Conservation (phyloP, 116 monocot species). For the Phalaenopsis hybrid region DNA sequence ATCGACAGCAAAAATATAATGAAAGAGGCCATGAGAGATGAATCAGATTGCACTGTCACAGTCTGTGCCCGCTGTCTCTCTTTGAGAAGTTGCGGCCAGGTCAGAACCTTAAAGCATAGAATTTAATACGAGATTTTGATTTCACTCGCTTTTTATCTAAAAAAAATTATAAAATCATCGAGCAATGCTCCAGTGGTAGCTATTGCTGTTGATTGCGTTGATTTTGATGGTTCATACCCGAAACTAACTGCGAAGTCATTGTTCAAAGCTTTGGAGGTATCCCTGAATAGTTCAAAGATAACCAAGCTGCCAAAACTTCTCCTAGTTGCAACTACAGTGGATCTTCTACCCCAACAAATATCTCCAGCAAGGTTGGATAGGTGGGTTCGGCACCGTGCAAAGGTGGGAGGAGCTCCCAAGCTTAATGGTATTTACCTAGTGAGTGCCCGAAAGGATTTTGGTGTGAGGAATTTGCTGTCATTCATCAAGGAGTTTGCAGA, state of each 20-base stretch:
- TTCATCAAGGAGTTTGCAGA: conserved; percentile 72
- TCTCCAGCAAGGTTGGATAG: conserved; percentile 80
- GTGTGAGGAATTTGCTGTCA: conserved; percentile 77
- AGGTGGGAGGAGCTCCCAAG: too few relatives aligned
- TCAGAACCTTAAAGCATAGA: conserved; percentile 73
- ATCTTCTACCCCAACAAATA: conserved; percentile 80
- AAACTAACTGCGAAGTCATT: conserved; percentile 77
- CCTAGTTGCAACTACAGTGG: conserved; percentile 79
- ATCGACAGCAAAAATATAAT: conserved; percentile 63
- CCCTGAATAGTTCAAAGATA: conserved; percentile 36
- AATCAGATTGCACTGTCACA: conserved; percentile 21
- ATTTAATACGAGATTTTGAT: conserved; percentile 93
- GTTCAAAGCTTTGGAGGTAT: conserved; percentile 68
- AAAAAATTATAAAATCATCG: conserved; percentile 53
- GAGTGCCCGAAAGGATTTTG: too few relatives aligned
- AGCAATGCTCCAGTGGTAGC: conserved; percentile 62
- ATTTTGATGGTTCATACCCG: conserved; percentile 93
- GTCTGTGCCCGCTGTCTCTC: conserved; percentile 94
- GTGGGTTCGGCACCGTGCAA: too few relatives aligned
- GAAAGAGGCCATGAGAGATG: conserved; percentile 45
- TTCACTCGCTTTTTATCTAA: conserved; percentile 67
- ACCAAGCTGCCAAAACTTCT: too few relatives aligned
- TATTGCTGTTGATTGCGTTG: too few relatives aligned
- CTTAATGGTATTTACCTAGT: too few relatives aligned
- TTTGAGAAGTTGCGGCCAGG: conserved; percentile 78